These are phyloP conservation scores for Austroboletus festivus DNA, from an alignment of 768 basidiomycete genomes.

Conservation along the genomic window DNA sequence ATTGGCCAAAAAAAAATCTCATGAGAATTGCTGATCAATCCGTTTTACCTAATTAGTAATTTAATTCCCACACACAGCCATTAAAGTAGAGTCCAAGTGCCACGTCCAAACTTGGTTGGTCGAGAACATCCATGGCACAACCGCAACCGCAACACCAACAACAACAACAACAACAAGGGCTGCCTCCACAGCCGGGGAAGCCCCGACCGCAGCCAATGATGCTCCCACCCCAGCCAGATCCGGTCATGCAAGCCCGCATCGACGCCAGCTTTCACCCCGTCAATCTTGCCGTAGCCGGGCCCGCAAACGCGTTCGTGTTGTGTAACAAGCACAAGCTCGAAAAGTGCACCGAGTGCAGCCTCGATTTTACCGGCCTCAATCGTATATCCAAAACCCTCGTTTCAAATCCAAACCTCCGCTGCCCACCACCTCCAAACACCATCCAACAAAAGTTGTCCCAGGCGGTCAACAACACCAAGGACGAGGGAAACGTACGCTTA, in stretches of 20 bases:
- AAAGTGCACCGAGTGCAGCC: slow-evolving; percentile 67
- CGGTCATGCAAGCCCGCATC: slow-evolving; percentile 69
- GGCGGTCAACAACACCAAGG: slow-evolving; percentile 76
- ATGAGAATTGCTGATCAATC: slow-evolving; percentile 29
- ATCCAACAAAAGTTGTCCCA: slow-evolving; percentile 73
- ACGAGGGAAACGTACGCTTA: slow-evolving; percentile 86
- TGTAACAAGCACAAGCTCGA: slow-evolving; percentile 69
- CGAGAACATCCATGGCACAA: slow-evolving; percentile 75
- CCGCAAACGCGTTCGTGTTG: slow-evolving; percentile 52
- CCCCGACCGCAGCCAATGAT: slow-evolving; percentile 41
- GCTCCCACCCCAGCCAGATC: slow-evolving; percentile 54
- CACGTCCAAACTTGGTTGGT: background rate
- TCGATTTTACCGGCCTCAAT: slow-evolving; percentile 76
- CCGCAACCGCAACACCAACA: slow-evolving; percentile 57
- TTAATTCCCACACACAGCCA: slow-evolving; percentile 9
- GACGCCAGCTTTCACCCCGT: slow-evolving; percentile 68
- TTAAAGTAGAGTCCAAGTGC: too few relatives aligned
- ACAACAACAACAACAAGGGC: slow-evolving; percentile 49
- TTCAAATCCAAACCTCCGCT: slow-evolving; percentile 65
- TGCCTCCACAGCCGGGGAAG: background rate
- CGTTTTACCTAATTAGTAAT: background rate
- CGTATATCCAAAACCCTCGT: slow-evolving; percentile 69
- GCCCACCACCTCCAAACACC: slow-evolving; percentile 78
- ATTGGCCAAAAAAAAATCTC: slow-evolving; percentile 22
- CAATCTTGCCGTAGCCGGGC: slow-evolving; percentile 49